A percentile compares a stretch with the other conserved stretches of the same genome.
These are phyloP conservation scores for Russula lepida DNA, from an alignment of 768 basidiomycete genomes.

Conservation along the genomic window DNA sequence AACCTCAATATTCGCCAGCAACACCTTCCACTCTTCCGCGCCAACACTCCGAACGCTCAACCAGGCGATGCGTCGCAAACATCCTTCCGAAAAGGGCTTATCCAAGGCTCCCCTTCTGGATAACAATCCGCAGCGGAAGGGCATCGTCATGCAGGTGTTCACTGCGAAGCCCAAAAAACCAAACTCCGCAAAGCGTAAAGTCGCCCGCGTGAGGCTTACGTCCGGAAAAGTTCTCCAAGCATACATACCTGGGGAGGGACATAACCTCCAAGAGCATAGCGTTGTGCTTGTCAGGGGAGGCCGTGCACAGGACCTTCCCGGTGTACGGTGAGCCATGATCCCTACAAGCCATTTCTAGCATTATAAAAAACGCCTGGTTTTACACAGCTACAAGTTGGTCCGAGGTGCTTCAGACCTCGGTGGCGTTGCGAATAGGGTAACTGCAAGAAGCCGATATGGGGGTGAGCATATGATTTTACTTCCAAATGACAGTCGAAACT, in stretches of 20 bases:
- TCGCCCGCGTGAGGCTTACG: constrained; percentile 85
- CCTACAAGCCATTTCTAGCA: not conserved
- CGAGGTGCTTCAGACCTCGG: constrained; percentile 88
- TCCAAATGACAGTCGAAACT: not conserved
- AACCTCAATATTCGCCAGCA: constrained; percentile 32
- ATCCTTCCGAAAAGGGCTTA: constrained; percentile 36
- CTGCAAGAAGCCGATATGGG: constrained; percentile 85
- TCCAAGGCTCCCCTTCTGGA: constrained; percentile 77
- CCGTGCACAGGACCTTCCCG: constrained; percentile 93
- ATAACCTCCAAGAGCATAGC: constrained; percentile 95
- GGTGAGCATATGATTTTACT: constrained; percentile 38
- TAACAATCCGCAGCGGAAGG: constrained; percentile 78
- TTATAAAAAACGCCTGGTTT: not conserved
- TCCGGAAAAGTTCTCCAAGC: constrained; percentile 86
- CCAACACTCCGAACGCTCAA: constrained; percentile 65
- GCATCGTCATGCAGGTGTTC: constrained; percentile 76
- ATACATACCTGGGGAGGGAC: constrained; percentile 95
- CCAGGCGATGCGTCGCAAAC: constrained; percentile 77
- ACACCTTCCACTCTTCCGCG: constrained; percentile 57
- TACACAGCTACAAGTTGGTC: constrained; percentile 84
- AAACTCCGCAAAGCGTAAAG: constrained; percentile 97
- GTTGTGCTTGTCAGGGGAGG: constrained; percentile 95
- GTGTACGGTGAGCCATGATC: constrained; percentile 65
- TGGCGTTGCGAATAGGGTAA: constrained; percentile 77
- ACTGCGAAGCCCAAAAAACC: constrained; percentile 92